A percentile compares a stretch with the other conserved stretches of the same genome.
Evolutionary conservation across 164 flowering plant genomes (phyloP).

Genomic region (Kingdonia uniflora): DNA sequence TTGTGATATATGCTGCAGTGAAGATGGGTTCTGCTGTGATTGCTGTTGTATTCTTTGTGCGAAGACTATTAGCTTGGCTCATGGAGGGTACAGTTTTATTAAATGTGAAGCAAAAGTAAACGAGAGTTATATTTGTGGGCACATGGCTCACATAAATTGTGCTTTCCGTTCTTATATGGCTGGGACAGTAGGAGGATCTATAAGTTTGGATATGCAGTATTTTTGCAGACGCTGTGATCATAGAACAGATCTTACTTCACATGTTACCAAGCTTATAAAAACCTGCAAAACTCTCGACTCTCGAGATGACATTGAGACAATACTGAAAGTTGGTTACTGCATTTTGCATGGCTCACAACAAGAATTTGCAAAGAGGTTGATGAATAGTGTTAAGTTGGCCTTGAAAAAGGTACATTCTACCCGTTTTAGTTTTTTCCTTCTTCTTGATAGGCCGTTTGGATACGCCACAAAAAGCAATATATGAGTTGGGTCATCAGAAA

Average conservation of each 20-base stretch:
- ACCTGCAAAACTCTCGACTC: conserved; percentile 50
- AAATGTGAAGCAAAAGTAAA: conserved; percentile 55
- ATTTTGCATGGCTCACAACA: conserved; percentile 52
- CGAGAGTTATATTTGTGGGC: conserved; percentile 59
- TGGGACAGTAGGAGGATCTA: conserved; percentile 81
- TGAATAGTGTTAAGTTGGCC: too few species aligned
- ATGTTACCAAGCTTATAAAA: conserved; percentile 40
- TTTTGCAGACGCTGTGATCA: conserved; percentile 88
- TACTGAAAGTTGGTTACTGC: conserved; percentile 45
- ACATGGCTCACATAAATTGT: conserved; percentile 67
- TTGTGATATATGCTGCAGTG: conserved; percentile 53
- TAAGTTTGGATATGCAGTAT: conserved; percentile 74
- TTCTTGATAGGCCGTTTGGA: too few species aligned
- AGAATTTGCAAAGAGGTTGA: conserved; percentile 30
- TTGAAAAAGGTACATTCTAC: too few species aligned
- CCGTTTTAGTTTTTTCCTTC: too few species aligned
- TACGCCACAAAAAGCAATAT: too few species aligned
- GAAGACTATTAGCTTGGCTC: conserved; percentile 14
- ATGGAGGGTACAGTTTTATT: conserved; percentile 39
- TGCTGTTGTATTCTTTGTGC: conserved; percentile 79
- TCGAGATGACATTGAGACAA: conserved; percentile 40
- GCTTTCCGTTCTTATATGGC: conserved; percentile 75
- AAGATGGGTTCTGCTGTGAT: conserved; percentile 23
- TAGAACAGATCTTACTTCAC: conserved; percentile 52
- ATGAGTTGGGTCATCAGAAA: too few species aligned